phyloP scores from a whole-genome alignment of 1,284 basidiomycete genomes.

The Ustilago bromivora region DNA sequence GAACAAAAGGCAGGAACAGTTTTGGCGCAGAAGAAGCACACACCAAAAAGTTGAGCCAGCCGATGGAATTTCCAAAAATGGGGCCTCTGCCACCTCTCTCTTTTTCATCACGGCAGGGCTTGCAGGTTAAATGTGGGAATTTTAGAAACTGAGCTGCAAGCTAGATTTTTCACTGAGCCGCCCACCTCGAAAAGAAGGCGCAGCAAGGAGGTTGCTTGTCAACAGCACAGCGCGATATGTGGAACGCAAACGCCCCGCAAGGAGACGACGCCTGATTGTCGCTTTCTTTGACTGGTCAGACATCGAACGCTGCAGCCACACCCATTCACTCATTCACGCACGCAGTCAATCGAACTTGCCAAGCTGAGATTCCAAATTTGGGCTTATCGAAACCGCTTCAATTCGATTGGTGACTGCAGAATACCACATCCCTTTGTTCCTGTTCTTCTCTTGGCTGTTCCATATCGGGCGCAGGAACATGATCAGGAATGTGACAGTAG shows the following conservation, averaged over 20 bases:
- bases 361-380: slow-evolving; percentile 2
- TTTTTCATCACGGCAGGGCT: not conserved
- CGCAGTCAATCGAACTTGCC: slow-evolving; percentile 1
- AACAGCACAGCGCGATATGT: slow-evolving; percentile 5
- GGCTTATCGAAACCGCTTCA: too few species aligned
- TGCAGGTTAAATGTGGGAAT: slow-evolving; percentile 13
- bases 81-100: not conserved
- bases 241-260: slow-evolving; percentile 9
- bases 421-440: slow-evolving; percentile 2
- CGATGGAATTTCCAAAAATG: slow-evolving; percentile 2
- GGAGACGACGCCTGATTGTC: not conserved
- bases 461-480: slow-evolving; percentile 15
- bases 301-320: slow-evolving; percentile 1
- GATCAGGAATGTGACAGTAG: slow-evolving; percentile 7
- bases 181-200: slow-evolving; percentile 6
- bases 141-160: slow-evolving; percentile 1
- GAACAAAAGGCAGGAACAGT: slow-evolving; percentile 4
- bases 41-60: not conserved
- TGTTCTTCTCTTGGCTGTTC: not conserved
- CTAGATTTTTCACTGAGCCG: slow-evolving; percentile 17
- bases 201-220: slow-evolving; percentile 13
- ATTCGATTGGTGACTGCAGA: too few species aligned
- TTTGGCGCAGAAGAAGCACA: not conserved
- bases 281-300: slow-evolving; percentile 3
- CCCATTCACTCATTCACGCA: too few species aligned